These are phyloP conservation scores for Mercurialis annua DNA, from an alignment of 345 rosid species.

Conservation along the genomic window DNA sequence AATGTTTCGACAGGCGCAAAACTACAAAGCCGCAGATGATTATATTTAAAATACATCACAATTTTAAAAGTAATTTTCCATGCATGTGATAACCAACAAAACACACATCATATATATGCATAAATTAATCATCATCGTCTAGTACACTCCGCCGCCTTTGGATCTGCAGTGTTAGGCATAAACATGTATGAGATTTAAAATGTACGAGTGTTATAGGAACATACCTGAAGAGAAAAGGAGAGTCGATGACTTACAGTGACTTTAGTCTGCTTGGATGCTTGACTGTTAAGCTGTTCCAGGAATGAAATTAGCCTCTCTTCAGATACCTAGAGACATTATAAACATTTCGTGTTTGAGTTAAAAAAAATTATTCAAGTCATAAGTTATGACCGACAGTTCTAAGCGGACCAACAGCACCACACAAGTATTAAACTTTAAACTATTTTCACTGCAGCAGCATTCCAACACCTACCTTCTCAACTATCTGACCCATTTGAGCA, in stretches of 20 bases:
- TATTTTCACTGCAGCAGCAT: slow-evolving; percentile 1
- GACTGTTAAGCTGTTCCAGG: slow-evolving; percentile 91
- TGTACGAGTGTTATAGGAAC: not conserved
- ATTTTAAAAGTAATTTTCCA: not conserved
- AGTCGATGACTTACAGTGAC: slow-evolving; percentile 58
- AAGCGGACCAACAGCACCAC: not conserved
- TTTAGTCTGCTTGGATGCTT: slow-evolving; percentile 84
- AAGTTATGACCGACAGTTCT: not conserved
- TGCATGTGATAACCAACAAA: not conserved
- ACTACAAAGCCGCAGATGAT: not conserved
- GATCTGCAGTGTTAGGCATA: slow-evolving; percentile 49
- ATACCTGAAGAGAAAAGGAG: not conserved
- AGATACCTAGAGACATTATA: slow-evolving; percentile 50
- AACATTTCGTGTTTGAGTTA: too few species aligned
- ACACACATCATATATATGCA: not conserved
- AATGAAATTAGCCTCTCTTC: slow-evolving; percentile 86
- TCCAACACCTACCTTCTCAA: slow-evolving; percentile 59
- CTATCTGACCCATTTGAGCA: slow-evolving; percentile 92
- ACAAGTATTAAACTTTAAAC: not conserved
- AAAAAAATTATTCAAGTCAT: too few species aligned
- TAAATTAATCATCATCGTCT: slow-evolving; percentile 79
- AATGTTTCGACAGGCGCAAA: not conserved
- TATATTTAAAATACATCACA: not conserved
- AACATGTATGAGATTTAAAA: not conserved
- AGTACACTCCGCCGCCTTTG: slow-evolving; percentile 87